phyloP scores from a whole-genome alignment of 1,284 basidiomycete species.

The Trichosporon sp. region DNA sequence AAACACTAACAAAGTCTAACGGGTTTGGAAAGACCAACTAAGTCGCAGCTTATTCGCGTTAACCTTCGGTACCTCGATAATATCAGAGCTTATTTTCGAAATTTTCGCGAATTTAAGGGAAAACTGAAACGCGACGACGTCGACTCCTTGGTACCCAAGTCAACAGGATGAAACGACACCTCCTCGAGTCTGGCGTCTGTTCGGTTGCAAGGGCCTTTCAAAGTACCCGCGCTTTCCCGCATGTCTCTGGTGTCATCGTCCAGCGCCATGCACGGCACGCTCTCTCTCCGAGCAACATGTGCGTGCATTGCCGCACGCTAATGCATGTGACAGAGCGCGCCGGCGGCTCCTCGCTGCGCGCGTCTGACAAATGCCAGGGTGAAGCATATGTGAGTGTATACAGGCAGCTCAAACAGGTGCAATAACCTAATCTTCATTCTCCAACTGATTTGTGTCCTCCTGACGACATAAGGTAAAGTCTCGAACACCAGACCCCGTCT shows the following conservation, averaged over 20 bases:
- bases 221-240: not conserved
- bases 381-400: not conserved
- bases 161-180: not conserved
- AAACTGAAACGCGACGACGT: not conserved
- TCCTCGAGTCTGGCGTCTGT: not conserved
- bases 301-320: too few relatives aligned
- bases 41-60: not conserved
- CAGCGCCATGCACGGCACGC: not conserved
- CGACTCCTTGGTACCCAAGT: too few relatives aligned
- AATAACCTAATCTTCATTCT: not conserved
- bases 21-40: not conserved
- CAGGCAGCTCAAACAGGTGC: not conserved
- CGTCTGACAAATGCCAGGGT: not conserved
- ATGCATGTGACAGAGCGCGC: not conserved
- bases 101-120: not conserved
- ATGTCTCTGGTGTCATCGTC: too few relatives aligned
- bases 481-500: not conserved
- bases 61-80: not conserved
- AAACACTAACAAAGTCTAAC: not conserved
- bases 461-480: not conserved
- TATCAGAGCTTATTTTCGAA: not conserved
- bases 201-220: not conserved
- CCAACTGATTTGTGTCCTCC: not conserved
- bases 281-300: not conserved
- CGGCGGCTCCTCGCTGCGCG: not conserved